Percentiles rank a stretch among this genome's conserved stretches.
Evolutionary conservation across 164 flowering plant species (phyloP).

Genomic region (Stephania yunnanensis): DNA sequence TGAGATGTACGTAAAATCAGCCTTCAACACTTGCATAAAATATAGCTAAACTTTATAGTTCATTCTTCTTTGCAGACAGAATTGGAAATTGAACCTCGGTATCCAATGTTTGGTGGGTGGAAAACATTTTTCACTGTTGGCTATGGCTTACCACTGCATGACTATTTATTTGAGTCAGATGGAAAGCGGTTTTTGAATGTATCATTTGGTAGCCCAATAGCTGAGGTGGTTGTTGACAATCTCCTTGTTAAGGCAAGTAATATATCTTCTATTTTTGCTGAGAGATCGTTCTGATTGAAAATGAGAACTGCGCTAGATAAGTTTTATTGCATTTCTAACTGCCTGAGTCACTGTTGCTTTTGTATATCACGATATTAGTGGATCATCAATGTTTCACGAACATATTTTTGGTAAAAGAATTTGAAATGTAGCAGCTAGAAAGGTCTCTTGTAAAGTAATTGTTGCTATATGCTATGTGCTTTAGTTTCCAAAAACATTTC

Average conservation of each 20-base stretch:
- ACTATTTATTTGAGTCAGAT: constrained; percentile 65
- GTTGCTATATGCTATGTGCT: no score
- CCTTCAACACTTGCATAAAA: no score
- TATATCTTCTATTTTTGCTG: neutral
- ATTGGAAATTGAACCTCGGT: constrained; percentile 83
- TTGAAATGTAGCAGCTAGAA: neutral
- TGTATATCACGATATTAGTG: neutral
- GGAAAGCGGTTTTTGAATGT: constrained; percentile 76
- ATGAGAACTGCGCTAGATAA: neutral
- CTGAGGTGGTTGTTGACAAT: constrained; percentile 61
- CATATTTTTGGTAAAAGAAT: neutral
- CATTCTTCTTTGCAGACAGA: constrained; percentile 57
- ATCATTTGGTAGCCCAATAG: constrained; percentile 70
- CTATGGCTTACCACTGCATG: constrained; percentile 84
- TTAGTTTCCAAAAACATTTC: no score
- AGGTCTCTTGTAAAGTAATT: neutral
- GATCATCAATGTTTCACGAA: neutral
- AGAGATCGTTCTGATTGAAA: neutral
- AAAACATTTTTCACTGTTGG: constrained; percentile 88
- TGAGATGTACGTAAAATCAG: neutral
- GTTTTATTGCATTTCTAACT: neutral
- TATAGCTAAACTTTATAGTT: neutral
- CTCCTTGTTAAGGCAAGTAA: constrained; percentile 70
- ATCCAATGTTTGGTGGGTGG: constrained; percentile 98
- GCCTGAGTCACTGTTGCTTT: neutral